These are phyloP conservation scores for Aureobasidium sp. DNA, from an alignment of 2,329 filamentous ascomycete genomes.

Conservation along the genomic window DNA sequence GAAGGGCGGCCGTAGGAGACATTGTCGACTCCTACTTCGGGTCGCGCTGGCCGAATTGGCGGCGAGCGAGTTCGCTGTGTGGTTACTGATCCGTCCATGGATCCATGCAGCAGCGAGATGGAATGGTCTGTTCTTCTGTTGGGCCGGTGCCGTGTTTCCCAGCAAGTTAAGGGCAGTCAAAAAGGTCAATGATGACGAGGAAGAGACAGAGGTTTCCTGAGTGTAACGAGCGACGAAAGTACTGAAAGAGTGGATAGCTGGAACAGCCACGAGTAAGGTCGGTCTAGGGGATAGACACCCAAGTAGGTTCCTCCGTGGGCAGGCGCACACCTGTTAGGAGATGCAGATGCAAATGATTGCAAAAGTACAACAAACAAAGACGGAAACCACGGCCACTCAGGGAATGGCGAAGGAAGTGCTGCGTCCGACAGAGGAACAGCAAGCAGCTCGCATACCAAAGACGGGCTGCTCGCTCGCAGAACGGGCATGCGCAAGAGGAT, in stretches of 20 bases:
- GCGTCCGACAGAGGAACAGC: conserved; percentile 2
- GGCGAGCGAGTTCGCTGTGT: conserved; percentile 5
- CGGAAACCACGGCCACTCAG: not conserved
- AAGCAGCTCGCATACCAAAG: conserved; percentile 1
- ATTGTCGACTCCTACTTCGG: not conserved
- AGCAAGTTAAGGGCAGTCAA: not conserved
- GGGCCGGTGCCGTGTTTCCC: not conserved
- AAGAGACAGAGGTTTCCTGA: not conserved
- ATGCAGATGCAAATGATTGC: not conserved
- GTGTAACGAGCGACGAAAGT: not conserved
- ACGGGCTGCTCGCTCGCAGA: not conserved
- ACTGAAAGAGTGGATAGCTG: not conserved
- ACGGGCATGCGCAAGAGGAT: conserved; percentile 9
- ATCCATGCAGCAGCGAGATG: conserved; percentile 3
- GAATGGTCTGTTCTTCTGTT: not conserved
- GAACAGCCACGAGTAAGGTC: not conserved
- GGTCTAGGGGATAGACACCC: not conserved
- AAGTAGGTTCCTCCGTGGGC: not conserved
- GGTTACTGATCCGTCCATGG: conserved; percentile 11
- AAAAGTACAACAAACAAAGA: not conserved
- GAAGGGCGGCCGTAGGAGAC: conserved; percentile 1
- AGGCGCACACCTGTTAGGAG: not conserved
- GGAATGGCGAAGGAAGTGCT: not conserved
- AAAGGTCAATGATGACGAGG: not conserved
- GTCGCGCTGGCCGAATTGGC: conserved; percentile 8